Conservation (phyloP, 148 eudicot species). For the Polygonum maritimum region DNA sequence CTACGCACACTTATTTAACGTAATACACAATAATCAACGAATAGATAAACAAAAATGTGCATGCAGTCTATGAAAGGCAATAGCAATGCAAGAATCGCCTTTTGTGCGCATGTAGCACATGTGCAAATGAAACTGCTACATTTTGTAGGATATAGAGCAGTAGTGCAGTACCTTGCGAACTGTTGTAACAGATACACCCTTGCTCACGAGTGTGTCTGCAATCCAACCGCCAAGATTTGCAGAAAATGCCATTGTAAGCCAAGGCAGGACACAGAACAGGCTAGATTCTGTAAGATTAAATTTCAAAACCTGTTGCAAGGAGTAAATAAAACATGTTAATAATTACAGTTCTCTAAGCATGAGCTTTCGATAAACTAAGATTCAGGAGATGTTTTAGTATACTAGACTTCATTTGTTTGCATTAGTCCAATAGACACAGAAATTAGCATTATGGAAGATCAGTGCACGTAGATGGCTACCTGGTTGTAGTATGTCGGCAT, state of each 20-base stretch:
- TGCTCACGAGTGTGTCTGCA: slow-evolving; percentile 88
- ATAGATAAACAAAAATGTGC: no score
- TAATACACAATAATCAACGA: no score
- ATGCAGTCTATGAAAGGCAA: no score
- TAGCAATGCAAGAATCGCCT: not conserved
- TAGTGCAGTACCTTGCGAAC: slow-evolving; percentile 70
- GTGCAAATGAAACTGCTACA: not conserved
- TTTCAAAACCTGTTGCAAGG: slow-evolving; percentile 60
- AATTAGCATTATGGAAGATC: not conserved
- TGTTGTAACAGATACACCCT: slow-evolving; percentile 66
- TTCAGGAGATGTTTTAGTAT: not conserved
- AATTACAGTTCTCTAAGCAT: not conserved
- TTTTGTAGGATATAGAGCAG: slow-evolving; percentile 3
- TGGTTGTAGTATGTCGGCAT: slow-evolving; percentile 98
- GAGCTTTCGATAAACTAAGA: not conserved
- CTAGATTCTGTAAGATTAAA: slow-evolving; percentile 84
- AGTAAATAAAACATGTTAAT: not conserved
- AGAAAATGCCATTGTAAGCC: slow-evolving; percentile 96
- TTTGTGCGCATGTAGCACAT: not conserved
- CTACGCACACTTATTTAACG: no score
- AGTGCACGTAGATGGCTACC: slow-evolving; percentile 23
- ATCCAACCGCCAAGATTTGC: slow-evolving; percentile 97
- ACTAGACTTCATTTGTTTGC: not conserved
- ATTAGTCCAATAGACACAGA: not conserved
- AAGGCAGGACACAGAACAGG: slow-evolving; percentile 69